These are phyloP conservation scores for Monosporozyma servazzii DNA, from an alignment of 805 yeast species.

Conservation along the genomic window DNA sequence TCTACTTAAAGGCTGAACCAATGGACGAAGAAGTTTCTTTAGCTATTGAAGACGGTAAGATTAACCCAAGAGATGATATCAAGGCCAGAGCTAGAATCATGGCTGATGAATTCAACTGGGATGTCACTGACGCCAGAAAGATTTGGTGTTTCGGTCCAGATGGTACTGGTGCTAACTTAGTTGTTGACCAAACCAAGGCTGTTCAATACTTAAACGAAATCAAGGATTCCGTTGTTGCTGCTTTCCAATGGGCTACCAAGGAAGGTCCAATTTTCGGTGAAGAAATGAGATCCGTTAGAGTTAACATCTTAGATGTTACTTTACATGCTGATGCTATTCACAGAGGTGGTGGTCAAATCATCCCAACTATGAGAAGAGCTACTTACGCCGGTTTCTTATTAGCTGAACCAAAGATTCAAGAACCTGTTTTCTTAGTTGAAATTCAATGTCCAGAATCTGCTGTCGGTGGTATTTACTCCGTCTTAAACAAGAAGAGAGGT, in stretches of 20 bases:
- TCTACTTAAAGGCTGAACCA: constrained; percentile 96
- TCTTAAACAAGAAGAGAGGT: constrained; percentile 98
- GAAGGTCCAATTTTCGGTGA: constrained; percentile 99
- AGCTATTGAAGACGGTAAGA: constrained; percentile 89
- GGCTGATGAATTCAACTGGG: constrained; percentile 99
- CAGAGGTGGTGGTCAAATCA: constrained; percentile 99
- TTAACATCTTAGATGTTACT: constrained; percentile 97
- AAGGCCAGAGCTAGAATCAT: constrained; percentile 97
- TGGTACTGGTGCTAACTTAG: constrained; percentile 97
- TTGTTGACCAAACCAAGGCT: constrained; percentile 99
- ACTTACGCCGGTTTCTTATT: constrained; percentile 96
- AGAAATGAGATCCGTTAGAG: constrained; percentile 89
- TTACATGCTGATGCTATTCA: constrained; percentile 99
- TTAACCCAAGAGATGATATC: constrained; percentile 94
- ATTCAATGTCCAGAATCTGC: constrained; percentile 99
- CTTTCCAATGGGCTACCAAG: constrained; percentile 99
- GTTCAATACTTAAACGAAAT: constrained; percentile 98
- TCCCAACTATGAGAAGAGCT: constrained; percentile 99
- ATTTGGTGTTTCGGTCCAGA: constrained; percentile 99
- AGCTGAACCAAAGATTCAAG: constrained; percentile 98
- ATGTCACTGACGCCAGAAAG: constrained; percentile 99
- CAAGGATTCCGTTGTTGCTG: constrained; percentile 99
- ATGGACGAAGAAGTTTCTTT: constrained; percentile 82
- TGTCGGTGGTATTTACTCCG: constrained; percentile 99
- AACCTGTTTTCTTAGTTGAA: constrained; percentile 98